Base-by-base conservation (phyloP, 345 rosid species). In the Acer negundo region DNA sequence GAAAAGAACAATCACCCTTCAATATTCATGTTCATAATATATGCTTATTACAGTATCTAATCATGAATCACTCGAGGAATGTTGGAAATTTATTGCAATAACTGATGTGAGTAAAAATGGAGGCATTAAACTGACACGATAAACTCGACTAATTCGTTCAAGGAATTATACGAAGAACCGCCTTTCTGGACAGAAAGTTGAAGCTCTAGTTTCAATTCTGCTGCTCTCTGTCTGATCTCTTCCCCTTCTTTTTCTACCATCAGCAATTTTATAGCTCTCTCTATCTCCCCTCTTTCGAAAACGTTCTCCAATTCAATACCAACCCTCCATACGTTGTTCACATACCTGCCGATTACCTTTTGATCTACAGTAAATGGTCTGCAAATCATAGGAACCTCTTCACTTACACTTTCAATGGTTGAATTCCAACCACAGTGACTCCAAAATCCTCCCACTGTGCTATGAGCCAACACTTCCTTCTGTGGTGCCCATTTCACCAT, bases 341-440 rank as follows among this genome's bases (percentile, higher is more conserved):
- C 11, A 20, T 84, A 85, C 81, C 85, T 87, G 28, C 28, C 0
- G 86, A 79, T 85, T 79, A 84, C 84, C 81, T 42, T 79, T n/a
- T 87, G 93, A 68, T 86, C 93, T 3, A 2, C 61, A 70, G 0
- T 85, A 77, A 72, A 72, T 71, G 85, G 87, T 61, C 35, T 78
- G 40, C 91, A 82, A 13, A 86, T 79, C 86, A 87, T 68, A 0
- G 89, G 87, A 40, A 83, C 81, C 44, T 86, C 89, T 83, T 80
- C 82, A 0, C 84, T 44, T 11, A 87, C 23, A 40, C 87, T 82
- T 11, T 89, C 90, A 40, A 89, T 47, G 1, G 86, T 89, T 3
- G 87, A 84, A 77, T 89, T 85, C 87, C 86, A 85, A 35, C 92
- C 86, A 16, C 85, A 82, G 5, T 84, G 89, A 70, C 78, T 84